Evolutionary conservation across 2,329 filamentous ascomycete species (phyloP).

Genomic region (Botrytis galanthina): DNA sequence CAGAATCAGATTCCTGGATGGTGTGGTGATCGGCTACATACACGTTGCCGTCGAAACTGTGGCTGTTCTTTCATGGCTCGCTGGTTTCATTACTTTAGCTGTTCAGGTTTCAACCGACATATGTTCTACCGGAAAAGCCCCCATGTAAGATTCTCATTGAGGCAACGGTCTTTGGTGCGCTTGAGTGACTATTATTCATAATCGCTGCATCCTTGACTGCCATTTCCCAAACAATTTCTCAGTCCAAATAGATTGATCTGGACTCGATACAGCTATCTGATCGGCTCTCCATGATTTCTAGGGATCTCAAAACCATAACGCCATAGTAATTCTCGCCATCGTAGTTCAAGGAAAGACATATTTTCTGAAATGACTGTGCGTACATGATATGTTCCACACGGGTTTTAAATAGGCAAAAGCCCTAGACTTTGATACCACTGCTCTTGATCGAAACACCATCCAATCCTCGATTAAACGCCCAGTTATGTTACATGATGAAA

Average conservation of each 20-base stretch:
- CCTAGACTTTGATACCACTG: too few species aligned
- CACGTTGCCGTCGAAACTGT: background rate
- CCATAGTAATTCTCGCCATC: background rate
- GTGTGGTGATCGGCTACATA: background rate
- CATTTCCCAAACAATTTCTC: background rate
- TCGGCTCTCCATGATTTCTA: background rate
- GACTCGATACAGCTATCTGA: background rate
- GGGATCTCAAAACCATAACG: background rate
- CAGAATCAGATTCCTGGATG: background rate
- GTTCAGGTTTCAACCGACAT: background rate
- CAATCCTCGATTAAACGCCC: background rate
- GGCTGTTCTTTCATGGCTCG: background rate
- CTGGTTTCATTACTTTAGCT: background rate
- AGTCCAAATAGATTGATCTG: background rate
- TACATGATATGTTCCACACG: background rate
- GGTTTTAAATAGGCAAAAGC: fast-evolving
- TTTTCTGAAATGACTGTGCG: background rate
- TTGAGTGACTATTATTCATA: background rate
- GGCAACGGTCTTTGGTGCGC: background rate
- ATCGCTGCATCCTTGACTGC: background rate
- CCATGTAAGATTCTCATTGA: background rate
- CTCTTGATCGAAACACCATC: background rate
- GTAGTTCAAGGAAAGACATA: background rate
- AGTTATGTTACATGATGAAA: background rate
- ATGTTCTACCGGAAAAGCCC: background rate